phyloP scores from a whole-genome alignment of 73 alveolate genomes.

The Tetrahymena thermophila region DNA sequence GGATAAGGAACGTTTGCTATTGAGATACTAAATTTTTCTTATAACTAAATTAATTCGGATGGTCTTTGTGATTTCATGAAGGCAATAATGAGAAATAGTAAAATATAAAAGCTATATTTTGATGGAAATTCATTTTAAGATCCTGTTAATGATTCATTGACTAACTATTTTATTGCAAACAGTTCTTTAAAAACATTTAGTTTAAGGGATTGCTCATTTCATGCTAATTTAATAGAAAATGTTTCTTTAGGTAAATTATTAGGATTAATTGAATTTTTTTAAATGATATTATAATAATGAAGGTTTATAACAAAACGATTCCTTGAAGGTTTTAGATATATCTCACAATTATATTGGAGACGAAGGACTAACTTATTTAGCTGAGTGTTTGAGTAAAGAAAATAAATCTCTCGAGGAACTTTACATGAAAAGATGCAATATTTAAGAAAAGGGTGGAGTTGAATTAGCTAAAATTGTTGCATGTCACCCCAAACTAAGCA shows the following conservation, averaged over 20 bases:
- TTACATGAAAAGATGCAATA: neutral
- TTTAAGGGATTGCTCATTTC: neutral
- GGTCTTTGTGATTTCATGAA: neutral
- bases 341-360: neutral
- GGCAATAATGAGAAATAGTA: neutral
- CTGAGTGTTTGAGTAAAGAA: neutral
- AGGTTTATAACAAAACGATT: neutral
- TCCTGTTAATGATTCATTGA: neutral
- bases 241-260: neutral
- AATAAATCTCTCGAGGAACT: neutral
- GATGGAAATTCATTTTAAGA: constrained; percentile 1
- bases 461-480: neutral
- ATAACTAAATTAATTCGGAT: neutral
- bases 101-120: neutral
- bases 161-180: neutral
- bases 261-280: too few relatives aligned
- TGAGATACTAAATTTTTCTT: neutral
- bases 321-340: neutral
- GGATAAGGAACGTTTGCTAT: neutral
- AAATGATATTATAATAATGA: too few relatives aligned
- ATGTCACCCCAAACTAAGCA: neutral
- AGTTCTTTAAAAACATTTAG: neutral
- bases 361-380: neutral
- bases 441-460: neutral
- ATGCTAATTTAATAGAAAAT: neutral